Conservation (phyloP, 352 stramenopile genomes). For the Thalassiosira exigua region DNA sequence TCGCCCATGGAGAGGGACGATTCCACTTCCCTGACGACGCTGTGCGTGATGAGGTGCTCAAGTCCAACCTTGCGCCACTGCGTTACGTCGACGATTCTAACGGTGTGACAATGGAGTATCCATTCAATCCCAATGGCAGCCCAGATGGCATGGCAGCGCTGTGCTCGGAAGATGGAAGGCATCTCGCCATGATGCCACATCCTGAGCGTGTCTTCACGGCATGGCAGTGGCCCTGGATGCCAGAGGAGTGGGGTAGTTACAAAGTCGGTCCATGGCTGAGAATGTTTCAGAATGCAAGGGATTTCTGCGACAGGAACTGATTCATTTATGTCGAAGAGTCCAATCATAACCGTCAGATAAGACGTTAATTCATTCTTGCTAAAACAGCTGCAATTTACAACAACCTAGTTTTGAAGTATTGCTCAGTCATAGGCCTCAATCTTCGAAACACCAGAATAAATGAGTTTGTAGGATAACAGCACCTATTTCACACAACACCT, state of each 20-base stretch:
- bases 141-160: slow-evolving; percentile 95
- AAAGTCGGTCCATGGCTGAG: slow-evolving; percentile 94
- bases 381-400: too few relatives aligned
- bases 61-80: slow-evolving; percentile 92
- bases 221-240: slow-evolving; percentile 98
- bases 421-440: too few relatives aligned
- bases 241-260: slow-evolving; percentile 86
- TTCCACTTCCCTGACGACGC: slow-evolving; percentile 95
- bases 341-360: too few relatives aligned
- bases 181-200: slow-evolving; percentile 99
- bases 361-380: too few relatives aligned
- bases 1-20: slow-evolving; percentile 93
- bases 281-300: slow-evolving; percentile 98
- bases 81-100: slow-evolving; percentile 97
- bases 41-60: slow-evolving; percentile 89
- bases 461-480: too few relatives aligned
- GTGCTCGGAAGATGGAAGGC: slow-evolving; percentile 95
- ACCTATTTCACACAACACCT: too few relatives aligned
- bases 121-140: slow-evolving; percentile 99
- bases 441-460: too few relatives aligned
- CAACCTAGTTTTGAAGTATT: too few relatives aligned
- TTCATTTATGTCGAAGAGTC: too few relatives aligned
- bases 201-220: slow-evolving; percentile 96
- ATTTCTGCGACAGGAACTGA: slow-evolving; percentile 89
- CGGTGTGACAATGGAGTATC: slow-evolving; percentile 94